These are phyloP conservation scores for Drechmeria coniospora DNA, from an alignment of 2,329 filamentous ascomycete species.

Conservation along the genomic window DNA sequence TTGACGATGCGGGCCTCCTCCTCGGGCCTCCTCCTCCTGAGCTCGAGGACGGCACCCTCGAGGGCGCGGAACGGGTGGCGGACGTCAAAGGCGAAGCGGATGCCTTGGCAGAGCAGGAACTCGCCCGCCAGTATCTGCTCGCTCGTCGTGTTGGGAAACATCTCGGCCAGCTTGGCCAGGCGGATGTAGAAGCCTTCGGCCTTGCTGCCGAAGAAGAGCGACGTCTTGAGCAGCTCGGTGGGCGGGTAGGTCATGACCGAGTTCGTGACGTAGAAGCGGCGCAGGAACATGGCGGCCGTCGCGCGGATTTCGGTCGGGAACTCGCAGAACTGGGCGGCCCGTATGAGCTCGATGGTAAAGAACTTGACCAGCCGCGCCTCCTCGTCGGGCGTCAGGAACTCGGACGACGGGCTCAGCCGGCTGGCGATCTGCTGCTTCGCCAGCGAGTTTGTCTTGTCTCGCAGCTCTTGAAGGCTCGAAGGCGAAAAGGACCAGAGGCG, in stretches of 20 bases:
- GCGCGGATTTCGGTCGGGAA: conserved; percentile 34
- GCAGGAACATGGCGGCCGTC: conserved; percentile 78
- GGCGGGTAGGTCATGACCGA: conserved; percentile 94
- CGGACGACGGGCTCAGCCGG: conserved; percentile 43
- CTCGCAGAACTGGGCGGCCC: conserved; percentile 38
- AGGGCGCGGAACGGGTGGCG: conserved; percentile 79
- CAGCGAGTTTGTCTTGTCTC: conserved; percentile 62
- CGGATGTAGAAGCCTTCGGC: conserved; percentile 71
- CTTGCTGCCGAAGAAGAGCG: conserved; percentile 86
- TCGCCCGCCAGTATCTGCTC: conserved; percentile 83
- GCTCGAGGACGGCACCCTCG: conserved; percentile 73
- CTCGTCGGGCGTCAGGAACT: conserved; percentile 70
- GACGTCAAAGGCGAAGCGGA: conserved; percentile 88
- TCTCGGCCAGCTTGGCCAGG: conserved; percentile 47
- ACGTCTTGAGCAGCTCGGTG: conserved; percentile 74
- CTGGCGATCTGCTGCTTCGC: conserved; percentile 48
- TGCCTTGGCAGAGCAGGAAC: conserved; percentile 80
- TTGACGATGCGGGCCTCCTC: conserved; percentile 35
- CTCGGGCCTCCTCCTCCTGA: conserved; percentile 51
- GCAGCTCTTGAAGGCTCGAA: conserved; percentile 52
- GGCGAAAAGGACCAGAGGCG: conserved; percentile 85
- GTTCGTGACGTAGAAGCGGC: conserved; percentile 91
- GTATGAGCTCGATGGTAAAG: conserved; percentile 48
- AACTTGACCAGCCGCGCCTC: conserved; percentile 69
- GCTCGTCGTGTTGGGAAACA: conserved; percentile 53